phyloP scores from a whole-genome alignment of 2,329 filamentous ascomycete genomes.

The Talaromyces verruculosus region DNA sequence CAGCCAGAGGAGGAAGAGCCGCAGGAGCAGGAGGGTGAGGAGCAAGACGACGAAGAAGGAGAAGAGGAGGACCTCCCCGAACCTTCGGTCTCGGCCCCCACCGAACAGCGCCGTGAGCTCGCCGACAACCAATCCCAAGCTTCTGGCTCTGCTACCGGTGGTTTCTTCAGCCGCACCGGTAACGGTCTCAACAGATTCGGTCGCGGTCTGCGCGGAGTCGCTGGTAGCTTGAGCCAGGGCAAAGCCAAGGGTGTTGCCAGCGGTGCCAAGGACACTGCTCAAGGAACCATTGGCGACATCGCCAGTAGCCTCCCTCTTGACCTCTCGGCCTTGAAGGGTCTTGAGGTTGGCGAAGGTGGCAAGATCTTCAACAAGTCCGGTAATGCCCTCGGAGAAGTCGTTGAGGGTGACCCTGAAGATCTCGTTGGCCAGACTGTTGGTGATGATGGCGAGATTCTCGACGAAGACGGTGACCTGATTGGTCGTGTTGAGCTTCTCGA shows the following conservation, averaged over 20 bases:
- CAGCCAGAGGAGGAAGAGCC: no score
- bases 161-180: conserved; percentile 22
- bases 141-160: conserved; percentile 30
- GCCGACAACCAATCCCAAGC: conserved; percentile 27
- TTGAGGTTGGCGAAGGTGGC: conserved; percentile 52
- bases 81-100: not conserved
- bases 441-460: conserved; percentile 40
- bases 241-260: conserved; percentile 19
- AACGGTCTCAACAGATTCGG: conserved; percentile 26
- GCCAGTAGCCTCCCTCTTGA: conserved; percentile 26
- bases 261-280: conserved; percentile 26
- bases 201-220: conserved; percentile 20
- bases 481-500: conserved; percentile 26
- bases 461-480: conserved; percentile 40
- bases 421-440: conserved; percentile 36
- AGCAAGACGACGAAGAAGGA: conserved; percentile 9
- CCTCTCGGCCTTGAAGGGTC: conserved; percentile 36
- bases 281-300: conserved; percentile 24
- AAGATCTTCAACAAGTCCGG: conserved; percentile 45
- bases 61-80: not conserved
- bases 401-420: conserved; percentile 38
- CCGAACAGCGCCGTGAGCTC: conserved; percentile 12
- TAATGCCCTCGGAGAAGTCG: conserved; percentile 33
- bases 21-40: not conserved
- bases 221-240: conserved; percentile 24